Conservation (phyloP, 192 early-diverging fungal genomes). For the Podila minutissima region DNA sequence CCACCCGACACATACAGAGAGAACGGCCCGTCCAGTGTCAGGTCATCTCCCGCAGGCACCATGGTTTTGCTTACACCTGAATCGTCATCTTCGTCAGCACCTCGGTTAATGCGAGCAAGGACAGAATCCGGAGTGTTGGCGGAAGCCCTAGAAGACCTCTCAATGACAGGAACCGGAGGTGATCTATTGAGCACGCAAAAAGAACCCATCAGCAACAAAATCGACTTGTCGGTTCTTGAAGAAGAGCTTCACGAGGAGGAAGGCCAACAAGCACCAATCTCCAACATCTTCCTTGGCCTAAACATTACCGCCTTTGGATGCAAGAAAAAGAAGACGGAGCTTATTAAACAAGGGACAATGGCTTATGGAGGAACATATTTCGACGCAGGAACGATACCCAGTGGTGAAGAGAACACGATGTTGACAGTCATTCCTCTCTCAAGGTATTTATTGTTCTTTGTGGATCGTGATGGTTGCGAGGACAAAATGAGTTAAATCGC, state of each 20-base stretch:
- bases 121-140: conserved; percentile 31
- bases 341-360: conserved; percentile 10
- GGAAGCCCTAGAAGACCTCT: conserved; percentile 25
- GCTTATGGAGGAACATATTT: conserved; percentile 24
- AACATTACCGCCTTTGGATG: conserved; percentile 28
- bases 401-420: conserved; percentile 9
- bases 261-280: conserved; percentile 2
- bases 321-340: neutral
- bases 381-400: conserved; percentile 9
- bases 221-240: neutral
- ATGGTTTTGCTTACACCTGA: neutral
- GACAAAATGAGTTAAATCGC: too few relatives aligned
- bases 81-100: conserved; percentile 4
- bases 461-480: neutral
- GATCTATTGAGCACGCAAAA: neutral
- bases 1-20: neutral
- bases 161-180: conserved; percentile 1
- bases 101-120: conserved; percentile 8
- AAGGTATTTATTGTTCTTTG: conserved; percentile 4
- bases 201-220: neutral
- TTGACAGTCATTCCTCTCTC: conserved; percentile 23
- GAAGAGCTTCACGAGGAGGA: conserved; percentile 9
- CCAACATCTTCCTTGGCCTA: conserved; percentile 32
- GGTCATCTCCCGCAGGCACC: neutral
- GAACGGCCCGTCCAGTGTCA: neutral